Conservation (phyloP, 2,329 filamentous ascomycete genomes). For the Capronia coronata region DNA sequence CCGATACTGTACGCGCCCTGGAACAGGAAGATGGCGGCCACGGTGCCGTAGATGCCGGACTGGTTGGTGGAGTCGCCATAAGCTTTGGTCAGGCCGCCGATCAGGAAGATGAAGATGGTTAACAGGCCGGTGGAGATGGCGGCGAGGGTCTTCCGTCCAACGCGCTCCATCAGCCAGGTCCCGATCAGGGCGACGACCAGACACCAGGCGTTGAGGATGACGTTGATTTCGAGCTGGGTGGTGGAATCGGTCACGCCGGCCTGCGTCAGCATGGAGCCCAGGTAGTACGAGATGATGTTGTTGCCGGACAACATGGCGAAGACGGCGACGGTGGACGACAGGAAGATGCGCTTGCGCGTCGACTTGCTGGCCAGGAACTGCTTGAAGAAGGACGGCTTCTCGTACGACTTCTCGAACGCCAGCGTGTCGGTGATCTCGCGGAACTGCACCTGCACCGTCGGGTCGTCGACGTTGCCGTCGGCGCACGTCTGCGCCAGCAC, state of each 20-base stretch:
- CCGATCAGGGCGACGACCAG: constrained; percentile 40
- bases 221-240: constrained; percentile 45
- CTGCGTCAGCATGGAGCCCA: constrained; percentile 40
- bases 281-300: constrained; percentile 33
- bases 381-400: constrained; percentile 5
- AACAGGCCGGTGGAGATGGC: constrained; percentile 34
- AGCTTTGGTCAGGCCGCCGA: constrained; percentile 46
- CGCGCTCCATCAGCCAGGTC: constrained; percentile 39
- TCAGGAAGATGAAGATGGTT: constrained; percentile 45
- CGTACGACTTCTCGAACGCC: constrained; percentile 11
- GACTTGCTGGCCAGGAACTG: constrained; percentile 8
- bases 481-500: constrained; percentile 11
- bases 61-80: constrained; percentile 36
- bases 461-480: constrained; percentile 15
- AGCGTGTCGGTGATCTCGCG: constrained; percentile 21
- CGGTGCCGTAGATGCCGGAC: constrained; percentile 39
- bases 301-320: constrained; percentile 21
- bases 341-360: constrained; percentile 14
- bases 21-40: constrained; percentile 34
- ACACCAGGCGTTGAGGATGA: constrained; percentile 48
- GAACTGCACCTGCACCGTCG: constrained; percentile 9
- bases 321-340: constrained; percentile 13
- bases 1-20: constrained; percentile 38
- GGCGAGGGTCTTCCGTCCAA: constrained; percentile 41
- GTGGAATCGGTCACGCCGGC: constrained; percentile 42